Percentiles rank a stretch among this genome's conserved stretches.
Conservation (phyloP, 208 protist genomes). For the Leishmania tarentolae region DNA sequence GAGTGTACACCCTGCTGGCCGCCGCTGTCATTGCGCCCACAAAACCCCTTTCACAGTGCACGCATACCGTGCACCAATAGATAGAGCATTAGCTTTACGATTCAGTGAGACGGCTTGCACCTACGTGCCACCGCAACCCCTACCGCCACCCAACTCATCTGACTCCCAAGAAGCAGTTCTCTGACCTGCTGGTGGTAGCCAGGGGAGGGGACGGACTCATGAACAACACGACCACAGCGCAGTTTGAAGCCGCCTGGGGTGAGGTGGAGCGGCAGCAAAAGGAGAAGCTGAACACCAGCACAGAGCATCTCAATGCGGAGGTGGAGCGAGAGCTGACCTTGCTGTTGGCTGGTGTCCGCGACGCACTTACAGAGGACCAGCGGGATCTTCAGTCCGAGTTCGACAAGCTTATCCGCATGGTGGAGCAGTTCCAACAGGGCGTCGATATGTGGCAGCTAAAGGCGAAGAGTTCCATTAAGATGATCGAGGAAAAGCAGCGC, state of each 20-base stretch:
- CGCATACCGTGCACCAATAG: not conserved
- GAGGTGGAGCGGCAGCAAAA: slow-evolving; percentile 52
- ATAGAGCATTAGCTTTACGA: not conserved
- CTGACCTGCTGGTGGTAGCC: not conserved
- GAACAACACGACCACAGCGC: slow-evolving; percentile 30
- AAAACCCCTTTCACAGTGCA: not conserved
- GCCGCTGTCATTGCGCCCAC: no score
- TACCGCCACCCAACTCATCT: not conserved
- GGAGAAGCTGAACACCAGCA: slow-evolving; percentile 30
- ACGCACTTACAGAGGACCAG: slow-evolving; percentile 52
- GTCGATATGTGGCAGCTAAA: slow-evolving; percentile 83
- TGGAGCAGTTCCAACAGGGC: slow-evolving; percentile 68
- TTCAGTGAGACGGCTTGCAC: not conserved
- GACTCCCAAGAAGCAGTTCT: not conserved
- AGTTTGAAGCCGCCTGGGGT: slow-evolving; percentile 52
- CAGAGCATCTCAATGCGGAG: slow-evolving; percentile 32
- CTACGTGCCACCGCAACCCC: not conserved
- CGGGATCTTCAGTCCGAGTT: slow-evolving; percentile 63
- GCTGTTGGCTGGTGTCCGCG: slow-evolving; percentile 39
- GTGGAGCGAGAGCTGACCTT: slow-evolving; percentile 54
- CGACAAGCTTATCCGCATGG: slow-evolving; percentile 62
- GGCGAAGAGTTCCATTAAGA: slow-evolving; percentile 64
- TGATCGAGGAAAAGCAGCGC: slow-evolving; percentile 81
- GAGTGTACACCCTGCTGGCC: not conserved
- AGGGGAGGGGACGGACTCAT: not conserved